Percentiles rank a stretch among this genome's conserved stretches.
phyloP scores from a whole-genome alignment of 1,139 yeast genomes.

The Cylindricascospora bacillispora region DNA sequence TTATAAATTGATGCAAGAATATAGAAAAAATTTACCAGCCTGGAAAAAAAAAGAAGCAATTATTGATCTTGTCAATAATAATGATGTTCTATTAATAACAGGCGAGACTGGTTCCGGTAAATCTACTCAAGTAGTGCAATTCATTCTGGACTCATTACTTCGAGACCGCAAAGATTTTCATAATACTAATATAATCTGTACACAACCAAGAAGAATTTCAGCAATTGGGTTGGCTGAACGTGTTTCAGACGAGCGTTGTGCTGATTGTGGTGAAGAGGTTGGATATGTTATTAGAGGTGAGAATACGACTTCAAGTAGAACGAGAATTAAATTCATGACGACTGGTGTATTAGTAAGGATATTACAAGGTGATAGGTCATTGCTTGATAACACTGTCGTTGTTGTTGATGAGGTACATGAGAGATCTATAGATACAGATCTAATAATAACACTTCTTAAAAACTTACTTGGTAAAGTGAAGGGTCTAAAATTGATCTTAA shows the following conservation, averaged over 20 bases:
- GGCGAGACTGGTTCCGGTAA: slow-evolving; percentile 98
- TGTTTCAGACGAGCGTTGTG: slow-evolving; percentile 71
- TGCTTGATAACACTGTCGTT: slow-evolving; percentile 40
- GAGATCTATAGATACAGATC: slow-evolving; percentile 82
- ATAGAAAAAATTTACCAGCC: slow-evolving; percentile 62
- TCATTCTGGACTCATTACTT: slow-evolving; percentile 53
- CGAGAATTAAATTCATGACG: slow-evolving; percentile 75
- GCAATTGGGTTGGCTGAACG: slow-evolving; percentile 92
- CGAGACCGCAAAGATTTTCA: too few relatives aligned
- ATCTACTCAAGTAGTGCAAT: slow-evolving; percentile 87
- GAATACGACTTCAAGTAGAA: slow-evolving; percentile 44
- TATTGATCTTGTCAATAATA: slow-evolving; percentile 39
- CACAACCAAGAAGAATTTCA: slow-evolving; percentile 93
- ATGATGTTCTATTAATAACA: slow-evolving; percentile 66
- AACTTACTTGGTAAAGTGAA: slow-evolving; percentile 34
- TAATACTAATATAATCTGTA: slow-evolving; percentile 47
- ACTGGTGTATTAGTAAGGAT: slow-evolving; percentile 85
- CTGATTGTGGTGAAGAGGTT: slow-evolving; percentile 56
- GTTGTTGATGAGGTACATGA: slow-evolving; percentile 95
- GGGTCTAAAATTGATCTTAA: slow-evolving; percentile 57
- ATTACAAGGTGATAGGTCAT: slow-evolving; percentile 40
- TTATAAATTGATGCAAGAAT: slow-evolving; percentile 28
- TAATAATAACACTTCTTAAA: slow-evolving; percentile 65
- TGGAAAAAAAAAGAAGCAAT: slow-evolving; percentile 56
- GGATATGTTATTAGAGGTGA: slow-evolving; percentile 92